Percentiles rank a stretch among this genome's conserved stretches.
Conservation (phyloP, 2,329 filamentous ascomycete genomes). For the Alternaria alternata region DNA sequence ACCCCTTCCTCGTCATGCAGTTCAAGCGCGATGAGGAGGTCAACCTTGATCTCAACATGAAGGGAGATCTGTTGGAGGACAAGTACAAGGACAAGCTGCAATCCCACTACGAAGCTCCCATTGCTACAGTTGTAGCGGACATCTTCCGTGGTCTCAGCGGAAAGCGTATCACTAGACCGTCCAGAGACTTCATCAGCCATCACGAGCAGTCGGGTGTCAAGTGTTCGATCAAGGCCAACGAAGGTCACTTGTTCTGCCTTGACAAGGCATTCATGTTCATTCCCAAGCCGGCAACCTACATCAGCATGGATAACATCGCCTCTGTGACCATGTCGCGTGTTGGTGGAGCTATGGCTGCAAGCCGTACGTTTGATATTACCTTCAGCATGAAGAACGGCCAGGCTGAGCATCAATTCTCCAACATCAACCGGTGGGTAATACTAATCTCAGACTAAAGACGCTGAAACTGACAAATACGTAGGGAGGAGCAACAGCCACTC, state of each 20-base stretch:
- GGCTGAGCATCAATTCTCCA: constrained; percentile 94
- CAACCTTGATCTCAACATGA: constrained; percentile 94
- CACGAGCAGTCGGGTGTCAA: constrained; percentile 95
- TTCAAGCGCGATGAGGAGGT: constrained; percentile 98
- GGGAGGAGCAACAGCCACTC: constrained; percentile 93
- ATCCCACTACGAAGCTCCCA: constrained; percentile 84
- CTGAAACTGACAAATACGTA: constrained; percentile 45
- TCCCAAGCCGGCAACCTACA: constrained; percentile 96
- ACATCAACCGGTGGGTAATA: constrained; percentile 81
- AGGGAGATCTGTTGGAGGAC: constrained; percentile 82
- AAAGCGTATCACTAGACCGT: constrained; percentile 93
- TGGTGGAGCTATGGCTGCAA: constrained; percentile 89
- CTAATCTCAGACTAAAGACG: neutral
- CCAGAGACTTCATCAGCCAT: constrained; percentile 93
- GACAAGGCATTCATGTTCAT: constrained; percentile 99
- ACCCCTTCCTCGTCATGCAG: constrained; percentile 99
- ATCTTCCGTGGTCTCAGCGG: constrained; percentile 94
- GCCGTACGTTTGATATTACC: constrained; percentile 96
- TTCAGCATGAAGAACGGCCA: constrained; percentile 87
- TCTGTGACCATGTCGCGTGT: constrained; percentile 96
- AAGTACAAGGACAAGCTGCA: constrained; percentile 91
- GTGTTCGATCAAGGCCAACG: constrained; percentile 99
- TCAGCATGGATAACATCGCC: constrained; percentile 90
- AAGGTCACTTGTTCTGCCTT: constrained; percentile 94
- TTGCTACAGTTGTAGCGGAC: constrained; percentile 92